These are phyloP conservation scores for Ganoderma resinaceum DNA, from an alignment of 1,284 basidiomycete genomes.

Conservation along the genomic window DNA sequence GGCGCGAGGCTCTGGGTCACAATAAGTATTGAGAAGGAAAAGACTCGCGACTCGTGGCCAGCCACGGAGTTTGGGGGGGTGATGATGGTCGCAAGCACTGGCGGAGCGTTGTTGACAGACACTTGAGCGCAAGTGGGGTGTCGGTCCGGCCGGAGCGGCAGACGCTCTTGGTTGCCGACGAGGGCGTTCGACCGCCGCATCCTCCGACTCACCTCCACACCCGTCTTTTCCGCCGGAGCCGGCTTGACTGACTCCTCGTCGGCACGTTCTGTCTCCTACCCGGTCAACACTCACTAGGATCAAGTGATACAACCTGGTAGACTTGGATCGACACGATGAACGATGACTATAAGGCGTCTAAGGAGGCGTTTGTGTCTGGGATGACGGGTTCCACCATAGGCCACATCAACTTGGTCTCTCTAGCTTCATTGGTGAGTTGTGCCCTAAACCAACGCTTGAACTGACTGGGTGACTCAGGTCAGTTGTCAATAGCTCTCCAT, in stretches of 20 bases:
- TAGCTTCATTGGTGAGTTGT: constrained; percentile 73
- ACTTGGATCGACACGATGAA: constrained; percentile 14
- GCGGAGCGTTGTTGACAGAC: no score
- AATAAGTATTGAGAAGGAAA: no score
- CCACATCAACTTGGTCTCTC: constrained; percentile 79
- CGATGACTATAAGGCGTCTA: constrained; percentile 77
- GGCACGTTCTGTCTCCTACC: neutral
- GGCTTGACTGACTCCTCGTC: no score
- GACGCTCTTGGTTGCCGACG: no score
- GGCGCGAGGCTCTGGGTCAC: no score
- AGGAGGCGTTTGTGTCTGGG: constrained; percentile 89
- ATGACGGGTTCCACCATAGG: constrained; percentile 79
- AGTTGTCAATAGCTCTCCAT: constrained; percentile 80
- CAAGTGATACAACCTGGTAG: neutral
- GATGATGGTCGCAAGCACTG: no score
- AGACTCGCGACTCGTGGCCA: no score
- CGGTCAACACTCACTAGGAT: neutral
- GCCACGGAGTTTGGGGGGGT: no score
- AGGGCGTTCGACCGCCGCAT: neutral
- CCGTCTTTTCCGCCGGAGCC: no score
- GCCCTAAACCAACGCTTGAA: constrained; percentile 3
- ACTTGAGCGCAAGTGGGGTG: no score
- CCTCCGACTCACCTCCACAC: no score
- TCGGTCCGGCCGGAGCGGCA: no score
- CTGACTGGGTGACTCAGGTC: constrained; percentile 25